Evolutionary conservation across 208 protist genomes (phyloP), one percentile per base, ranked within the genome.

Genomic region (Angomonas desouzai): DNA sequence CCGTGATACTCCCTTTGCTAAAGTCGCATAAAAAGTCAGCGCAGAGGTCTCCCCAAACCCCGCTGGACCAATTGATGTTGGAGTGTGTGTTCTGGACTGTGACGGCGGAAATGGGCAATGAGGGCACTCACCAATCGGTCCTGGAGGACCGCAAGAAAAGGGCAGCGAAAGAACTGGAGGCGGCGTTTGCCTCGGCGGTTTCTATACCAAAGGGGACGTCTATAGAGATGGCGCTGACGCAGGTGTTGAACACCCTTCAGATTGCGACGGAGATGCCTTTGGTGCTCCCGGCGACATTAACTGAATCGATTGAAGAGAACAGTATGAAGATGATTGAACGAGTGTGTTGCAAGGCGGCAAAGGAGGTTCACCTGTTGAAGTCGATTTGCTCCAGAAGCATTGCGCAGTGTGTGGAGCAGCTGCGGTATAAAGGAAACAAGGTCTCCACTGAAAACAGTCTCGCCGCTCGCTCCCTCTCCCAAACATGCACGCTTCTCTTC

Each of bases 401-500:
- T 7, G 55, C 55, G 18, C 18, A n/a, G 2, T 9, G 29, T 3
- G 55, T 60, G 55, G 55, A 60, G 55, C 55, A 29, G 9, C 55
- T 30, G 9, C 28, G 25, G 30, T 9, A 2, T 13, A 29, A 13
- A 2, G 55, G n/a, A 43, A 18, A 40, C 23, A 20, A 25, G 3
- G 28, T 29, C 23, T 9, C 23, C 18, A 29, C 29, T 3, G 55
- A 43, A 43, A 18, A 40, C 27, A 20, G 13, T 2, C 23, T 29
- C 23, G 38, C 43, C 48, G 25, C 40, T 10, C 34, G 45, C 6
- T 3, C 61, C 1, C 75, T 68, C 47, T 58, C 61, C 28, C 74
- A 79, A 61, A 55, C 58, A 7, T 53, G 66, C 32, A 77, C 70
- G 1, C 45, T 68, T 38, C n/a, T 77, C 43, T 82, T 71, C 62